Base-by-base conservation (phyloP, 2,329 filamentous ascomycete genomes). In the Orbilia quercus region DNA sequence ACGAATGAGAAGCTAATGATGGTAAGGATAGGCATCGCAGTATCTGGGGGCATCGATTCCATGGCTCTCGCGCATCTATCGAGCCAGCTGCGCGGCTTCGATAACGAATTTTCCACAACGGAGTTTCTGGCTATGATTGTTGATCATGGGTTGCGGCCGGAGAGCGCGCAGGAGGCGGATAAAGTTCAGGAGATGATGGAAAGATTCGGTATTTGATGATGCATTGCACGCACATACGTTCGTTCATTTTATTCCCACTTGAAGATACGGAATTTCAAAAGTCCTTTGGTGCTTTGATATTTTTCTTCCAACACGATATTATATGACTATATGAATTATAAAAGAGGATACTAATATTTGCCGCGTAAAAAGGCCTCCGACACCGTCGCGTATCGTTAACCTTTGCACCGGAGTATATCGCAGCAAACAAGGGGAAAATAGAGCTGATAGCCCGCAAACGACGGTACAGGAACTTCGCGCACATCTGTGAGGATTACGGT, bases 11-110 rank as follows among this genome's bases (percentile, higher is more conserved):
- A 23, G n/a, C 31, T 48, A 16, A 45, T 22, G 25, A n/a, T n/a
- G n/a, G n/a, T n/a, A n/a, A n/a, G n/a, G n/a, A n/a, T 75, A 91
- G 89, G 85, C 60, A 82, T 98, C 70, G 95, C 93, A 14, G 84
- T 98, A 74, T 97, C 93, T 79, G 95, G 95, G 22, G 95, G 95
- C 6, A 91, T 95, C 40, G 95, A 99, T 81, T 98, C 94, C n/a
- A 99, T 98, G 93, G 94, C 94, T 25, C 84, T 99, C 72, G 92
- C 92, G 63, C 88, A 84, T 72, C 85, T 98, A 36, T 91, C 90
- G 79, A 84, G 84, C 53, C 80, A 82, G 48, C 77, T 85, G 64
- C 31, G 75, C 65, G 22, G 64, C n/a, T 74, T 54, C 31, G 44
- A 38, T 7, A 65, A 58, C 40, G 64, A 63, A 20, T 67, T 69